Evolutionary conservation across 176 grass and related monocot species (phyloP).

Genomic region (Stipa capillata): DNA sequence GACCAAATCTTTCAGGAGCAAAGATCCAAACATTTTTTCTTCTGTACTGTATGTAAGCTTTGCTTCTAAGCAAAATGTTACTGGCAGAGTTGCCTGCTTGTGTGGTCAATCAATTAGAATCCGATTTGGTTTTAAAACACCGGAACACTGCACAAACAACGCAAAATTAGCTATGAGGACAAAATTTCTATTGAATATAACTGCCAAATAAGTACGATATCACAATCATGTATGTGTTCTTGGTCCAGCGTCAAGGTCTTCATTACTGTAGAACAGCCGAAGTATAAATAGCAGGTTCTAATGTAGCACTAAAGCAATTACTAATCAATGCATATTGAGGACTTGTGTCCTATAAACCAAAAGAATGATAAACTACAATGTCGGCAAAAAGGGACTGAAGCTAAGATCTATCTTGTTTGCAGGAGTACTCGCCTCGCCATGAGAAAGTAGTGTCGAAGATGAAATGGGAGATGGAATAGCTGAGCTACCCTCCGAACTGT

Average conservation of each 20-base stretch:
- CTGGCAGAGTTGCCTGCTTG: neutral
- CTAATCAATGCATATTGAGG: neutral
- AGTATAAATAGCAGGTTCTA: neutral
- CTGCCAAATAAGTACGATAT: neutral
- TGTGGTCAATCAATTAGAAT: neutral
- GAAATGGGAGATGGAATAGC: too few relatives aligned
- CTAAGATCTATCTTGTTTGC: neutral
- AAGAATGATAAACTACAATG: neutral
- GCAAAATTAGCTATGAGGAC: neutral
- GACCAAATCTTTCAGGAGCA: neutral
- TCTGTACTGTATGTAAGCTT: too few relatives aligned
- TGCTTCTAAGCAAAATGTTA: slow-evolving; percentile 8
- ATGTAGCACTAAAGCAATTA: neutral
- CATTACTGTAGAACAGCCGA: neutral
- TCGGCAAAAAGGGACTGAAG: neutral
- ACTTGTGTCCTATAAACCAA: neutral
- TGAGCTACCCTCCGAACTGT: slow-evolving; percentile 3
- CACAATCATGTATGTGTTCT: neutral
- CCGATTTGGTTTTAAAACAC: neutral
- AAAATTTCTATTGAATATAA: neutral
- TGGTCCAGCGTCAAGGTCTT: too few relatives aligned
- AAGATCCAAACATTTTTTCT: neutral
- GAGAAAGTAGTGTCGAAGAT: slow-evolving; percentile 25
- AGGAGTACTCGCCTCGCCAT: slow-evolving; percentile 34
- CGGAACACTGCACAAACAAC: neutral